Percentiles rank a stretch among this genome's conserved stretches.
Conservation (phyloP, 345 rosid species). For the Citrus inodora region DNA sequence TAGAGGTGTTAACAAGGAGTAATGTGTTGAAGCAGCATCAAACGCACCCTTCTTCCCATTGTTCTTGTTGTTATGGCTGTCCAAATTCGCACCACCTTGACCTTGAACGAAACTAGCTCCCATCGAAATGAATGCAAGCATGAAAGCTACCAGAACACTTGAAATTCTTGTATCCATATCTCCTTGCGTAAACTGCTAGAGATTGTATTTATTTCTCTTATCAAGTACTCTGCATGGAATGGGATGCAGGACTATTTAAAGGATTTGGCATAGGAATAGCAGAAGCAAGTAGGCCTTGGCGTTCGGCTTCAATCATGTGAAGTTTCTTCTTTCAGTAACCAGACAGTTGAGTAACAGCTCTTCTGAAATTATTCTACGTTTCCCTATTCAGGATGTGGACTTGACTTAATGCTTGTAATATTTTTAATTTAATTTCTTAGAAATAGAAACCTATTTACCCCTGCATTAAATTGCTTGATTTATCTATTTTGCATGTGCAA, state of each 20-base stretch:
- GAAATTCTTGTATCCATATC: conserved; percentile 21
- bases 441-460: neutral
- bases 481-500: neutral
- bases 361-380: neutral
- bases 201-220: neutral
- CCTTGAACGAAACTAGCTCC: conserved; percentile 25
- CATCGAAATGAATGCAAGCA: conserved; percentile 16
- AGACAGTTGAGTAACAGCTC: conserved; percentile 19
- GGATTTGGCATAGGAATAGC: neutral
- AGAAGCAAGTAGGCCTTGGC: conserved; percentile 14
- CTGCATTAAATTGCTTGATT: neutral
- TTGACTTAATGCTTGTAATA: conserved; percentile 1
- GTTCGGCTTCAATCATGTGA: conserved; percentile 14
- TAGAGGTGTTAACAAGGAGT: conserved; percentile 24
- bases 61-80: neutral
- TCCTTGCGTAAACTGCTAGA: neutral
- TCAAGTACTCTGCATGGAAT: neutral
- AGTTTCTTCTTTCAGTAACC: conserved; percentile 6
- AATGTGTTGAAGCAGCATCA: conserved; percentile 58
- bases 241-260: neutral
- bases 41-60: conserved; percentile 19
- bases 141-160: conserved; percentile 13
- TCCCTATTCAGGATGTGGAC: neutral
- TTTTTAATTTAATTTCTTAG: no score
- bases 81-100: neutral